Evolutionary conservation across 148 eudicot species (phyloP), one percentile per base, ranked within the genome.

Genomic region (Chenopodium album): DNA sequence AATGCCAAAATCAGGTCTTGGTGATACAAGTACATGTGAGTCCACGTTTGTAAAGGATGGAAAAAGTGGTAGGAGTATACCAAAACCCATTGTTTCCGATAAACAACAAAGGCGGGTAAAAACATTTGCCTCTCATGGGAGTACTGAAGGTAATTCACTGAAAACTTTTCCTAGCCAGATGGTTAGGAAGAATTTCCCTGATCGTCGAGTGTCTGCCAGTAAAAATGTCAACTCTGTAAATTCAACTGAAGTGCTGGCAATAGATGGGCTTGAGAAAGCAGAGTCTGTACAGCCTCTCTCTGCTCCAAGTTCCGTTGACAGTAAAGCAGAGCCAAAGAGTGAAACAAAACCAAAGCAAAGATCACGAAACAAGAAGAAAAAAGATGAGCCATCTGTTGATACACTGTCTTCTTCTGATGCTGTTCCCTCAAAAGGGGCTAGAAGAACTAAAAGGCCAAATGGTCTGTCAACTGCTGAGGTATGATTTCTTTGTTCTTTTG

Each of bases 381-480:
- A 88, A 76, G 87, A 83, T 26, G 85, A 86, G 85, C 75, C 79
- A 68, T 69, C 89, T 69, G 37, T 34, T 34, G 88, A 72, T 26
- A 17, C 81, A 66, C 66, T 71, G 63, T 80, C 87, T 37, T 63
- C 92, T 82, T 76, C 88, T 84, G 89, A 80, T 80, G 81, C 67
- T 75, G 84, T 47, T 75, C 70, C 54, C 41, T 73, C 85, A 59
- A 85, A 79, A 77, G 78, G 52, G 78, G 76, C 87, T 32, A 84
- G 70, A 66, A 86, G 29, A 71, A 85, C 46, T 66, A 63, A 41
- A 8, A 70, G 22, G 59, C 74, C 83, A 74, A 84, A 83, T 71
- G 84, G 80, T 17, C 79, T 76, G 69, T 76, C 85, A 41, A 75
- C 76, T 37, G 65, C 81, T 68, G 87, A 89, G 95, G 99, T 93